phyloP scores from a whole-genome alignment of 2,329 filamentous ascomycete species.

The Aspergillus costaricaensis region DNA sequence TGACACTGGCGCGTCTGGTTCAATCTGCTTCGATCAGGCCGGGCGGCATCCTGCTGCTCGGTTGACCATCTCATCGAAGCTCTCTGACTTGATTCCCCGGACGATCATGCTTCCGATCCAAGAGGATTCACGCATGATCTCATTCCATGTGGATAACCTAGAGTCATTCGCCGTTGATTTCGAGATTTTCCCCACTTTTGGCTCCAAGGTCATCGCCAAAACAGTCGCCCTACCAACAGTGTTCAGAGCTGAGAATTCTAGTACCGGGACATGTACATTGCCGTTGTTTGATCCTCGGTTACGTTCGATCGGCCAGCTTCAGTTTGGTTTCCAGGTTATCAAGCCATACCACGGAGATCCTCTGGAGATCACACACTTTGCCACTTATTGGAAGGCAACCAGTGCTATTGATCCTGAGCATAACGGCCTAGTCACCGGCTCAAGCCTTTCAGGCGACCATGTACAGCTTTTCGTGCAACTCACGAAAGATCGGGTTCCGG shows the following conservation, averaged over 20 bases:
- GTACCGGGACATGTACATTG: slow-evolving; percentile 76
- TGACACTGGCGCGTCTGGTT: slow-evolving; percentile 65
- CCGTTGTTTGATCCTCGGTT: slow-evolving; percentile 91
- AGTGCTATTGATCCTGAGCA: slow-evolving; percentile 86
- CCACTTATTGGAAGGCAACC: slow-evolving; percentile 99
- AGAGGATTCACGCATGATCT: slow-evolving; percentile 89
- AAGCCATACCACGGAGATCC: slow-evolving; percentile 92
- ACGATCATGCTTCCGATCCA: slow-evolving; percentile 95
- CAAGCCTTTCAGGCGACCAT: slow-evolving; percentile 94
- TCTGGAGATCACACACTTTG: slow-evolving; percentile 95
- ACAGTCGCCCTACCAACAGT: slow-evolving; percentile 87
- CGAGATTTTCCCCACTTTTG: slow-evolving; percentile 95
- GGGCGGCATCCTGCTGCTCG: slow-evolving; percentile 94
- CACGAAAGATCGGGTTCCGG: slow-evolving; percentile 81
- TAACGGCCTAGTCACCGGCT: slow-evolving; percentile 87
- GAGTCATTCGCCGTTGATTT: slow-evolving; percentile 94
- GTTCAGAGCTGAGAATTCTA: slow-evolving; percentile 74
- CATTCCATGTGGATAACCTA: slow-evolving; percentile 93
- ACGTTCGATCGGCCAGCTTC: slow-evolving; percentile 88
- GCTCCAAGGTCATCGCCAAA: slow-evolving; percentile 95
- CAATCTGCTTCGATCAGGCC: slow-evolving; percentile 94
- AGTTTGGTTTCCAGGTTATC: slow-evolving; percentile 92
- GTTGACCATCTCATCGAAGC: slow-evolving; percentile 93
- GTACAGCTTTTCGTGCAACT: slow-evolving; percentile 88
- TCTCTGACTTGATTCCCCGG: slow-evolving; percentile 92